Evolutionary conservation across 108 stramenopile genomes (phyloP).

Genomic region (Tribonema minus): DNA sequence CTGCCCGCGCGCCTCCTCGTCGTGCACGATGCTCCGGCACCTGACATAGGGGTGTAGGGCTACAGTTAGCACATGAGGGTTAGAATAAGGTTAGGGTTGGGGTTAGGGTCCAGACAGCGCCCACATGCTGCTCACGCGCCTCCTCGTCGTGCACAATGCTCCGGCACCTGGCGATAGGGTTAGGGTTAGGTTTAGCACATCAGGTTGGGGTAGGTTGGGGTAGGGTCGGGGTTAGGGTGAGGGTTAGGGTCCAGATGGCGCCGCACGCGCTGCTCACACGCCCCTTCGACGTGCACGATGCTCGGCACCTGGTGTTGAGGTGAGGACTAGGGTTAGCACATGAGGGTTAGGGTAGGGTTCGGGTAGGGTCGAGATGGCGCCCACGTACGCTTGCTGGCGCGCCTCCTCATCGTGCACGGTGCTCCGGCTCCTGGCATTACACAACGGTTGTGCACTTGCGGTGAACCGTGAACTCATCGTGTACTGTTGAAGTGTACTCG

Average conservation of each 20-base stretch:
- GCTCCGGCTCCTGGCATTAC: constrained; percentile 25
- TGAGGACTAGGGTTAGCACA: too few species aligned
- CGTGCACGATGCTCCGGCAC: constrained; percentile 18
- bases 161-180: constrained; percentile 14
- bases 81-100: too few species aligned
- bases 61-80: too few species aligned
- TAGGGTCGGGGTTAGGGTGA: too few species aligned
- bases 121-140: constrained; percentile 24
- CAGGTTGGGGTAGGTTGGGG: too few species aligned
- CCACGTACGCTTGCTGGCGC: constrained; percentile 18
- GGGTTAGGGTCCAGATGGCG: constrained; percentile 2
- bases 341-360: too few species aligned
- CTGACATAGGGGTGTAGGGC: too few species aligned
- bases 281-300: constrained; percentile 24
- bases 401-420: constrained; percentile 23
- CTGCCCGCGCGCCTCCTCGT: constrained; percentile 25
- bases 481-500: too few species aligned
- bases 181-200: too few species aligned
- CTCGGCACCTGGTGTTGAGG: constrained; percentile 3
- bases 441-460: too few species aligned
- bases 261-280: constrained; percentile 21
- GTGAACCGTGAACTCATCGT: too few species aligned
- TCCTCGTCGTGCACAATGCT: constrained; percentile 31
- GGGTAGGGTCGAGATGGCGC: constrained; percentile 5
- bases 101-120: constrained; percentile 4